Conservation (phyloP, 768 basidiomycete genomes). For the Lenzites betulinus region DNA sequence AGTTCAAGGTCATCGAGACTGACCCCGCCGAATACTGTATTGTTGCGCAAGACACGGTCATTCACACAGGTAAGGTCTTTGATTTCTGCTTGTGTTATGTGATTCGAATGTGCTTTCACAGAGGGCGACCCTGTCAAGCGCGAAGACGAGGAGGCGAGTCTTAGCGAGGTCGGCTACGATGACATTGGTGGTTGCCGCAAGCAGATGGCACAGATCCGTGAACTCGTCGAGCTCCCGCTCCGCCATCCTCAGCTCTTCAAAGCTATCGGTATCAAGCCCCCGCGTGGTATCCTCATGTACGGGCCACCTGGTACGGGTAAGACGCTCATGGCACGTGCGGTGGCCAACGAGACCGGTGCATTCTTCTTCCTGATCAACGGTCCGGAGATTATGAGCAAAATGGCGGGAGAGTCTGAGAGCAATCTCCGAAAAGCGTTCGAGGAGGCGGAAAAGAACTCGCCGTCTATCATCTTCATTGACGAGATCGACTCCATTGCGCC, state of each 20-base stretch:
- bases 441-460: constrained; percentile 99
- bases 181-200: constrained; percentile 99
- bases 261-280: constrained; percentile 99
- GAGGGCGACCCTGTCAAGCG: constrained; percentile 99
- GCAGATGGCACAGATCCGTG: constrained; percentile 99
- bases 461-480: constrained; percentile 99
- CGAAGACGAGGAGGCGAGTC: constrained; percentile 96
- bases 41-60: constrained; percentile 98
- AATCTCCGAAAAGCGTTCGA: constrained; percentile 98
- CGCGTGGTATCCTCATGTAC: constrained; percentile 97
- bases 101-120: constrained; percentile 30
- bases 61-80: constrained; percentile 72
- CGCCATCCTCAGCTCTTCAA: constrained; percentile 99
- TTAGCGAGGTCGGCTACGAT: constrained; percentile 97
- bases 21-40: constrained; percentile 99
- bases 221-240: constrained; percentile 96
- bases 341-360: constrained; percentile 98
- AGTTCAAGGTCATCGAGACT: constrained; percentile 99
- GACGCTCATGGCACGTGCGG: constrained; percentile 98
- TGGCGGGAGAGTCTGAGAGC: constrained; percentile 98
- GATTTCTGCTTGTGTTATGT: not conserved
- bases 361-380: constrained; percentile 99
- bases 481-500: constrained; percentile 99
- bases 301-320: constrained; percentile 99
- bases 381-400: constrained; percentile 99